A percentile compares a stretch with the other conserved stretches of the same genome.
Conservation (phyloP, 345 rosid genomes). For the Bretschneidera sinensis region DNA sequence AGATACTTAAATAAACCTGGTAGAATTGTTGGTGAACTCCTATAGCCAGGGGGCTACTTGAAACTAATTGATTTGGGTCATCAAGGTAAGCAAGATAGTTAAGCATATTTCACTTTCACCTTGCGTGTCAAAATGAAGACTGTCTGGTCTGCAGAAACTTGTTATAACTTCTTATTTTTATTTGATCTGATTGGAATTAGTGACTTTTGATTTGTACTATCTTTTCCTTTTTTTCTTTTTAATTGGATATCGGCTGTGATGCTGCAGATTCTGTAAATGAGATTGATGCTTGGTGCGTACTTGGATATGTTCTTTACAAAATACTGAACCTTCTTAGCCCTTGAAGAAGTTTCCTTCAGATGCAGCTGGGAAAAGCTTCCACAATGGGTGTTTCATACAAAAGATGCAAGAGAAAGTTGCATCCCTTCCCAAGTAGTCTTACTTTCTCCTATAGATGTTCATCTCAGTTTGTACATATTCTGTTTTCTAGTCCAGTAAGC, state of each 20-base stretch:
- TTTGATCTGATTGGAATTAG: too few species aligned
- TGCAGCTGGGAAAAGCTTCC: constrained; percentile 28
- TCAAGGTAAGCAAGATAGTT: too few species aligned
- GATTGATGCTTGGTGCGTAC: constrained; percentile 29
- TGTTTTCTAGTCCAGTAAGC: too few species aligned
- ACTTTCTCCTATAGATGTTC: too few species aligned
- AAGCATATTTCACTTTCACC: too few species aligned
- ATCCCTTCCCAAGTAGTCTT: constrained; percentile 27
- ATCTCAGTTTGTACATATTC: too few species aligned
- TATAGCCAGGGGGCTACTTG: constrained; percentile 62
- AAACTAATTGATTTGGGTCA: constrained; percentile 50
- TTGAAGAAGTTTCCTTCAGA: constrained; percentile 19
- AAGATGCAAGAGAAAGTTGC: constrained; percentile 28
- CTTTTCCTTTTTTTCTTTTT: too few species aligned
- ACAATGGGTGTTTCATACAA: constrained; percentile 32
- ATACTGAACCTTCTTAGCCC: constrained; percentile 19
- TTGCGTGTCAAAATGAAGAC: too few species aligned
- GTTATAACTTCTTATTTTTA: too few species aligned
- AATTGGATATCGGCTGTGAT: too few species aligned
- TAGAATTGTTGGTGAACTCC: constrained; percentile 55
- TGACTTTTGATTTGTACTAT: too few species aligned
- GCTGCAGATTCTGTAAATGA: constrained; percentile 29
- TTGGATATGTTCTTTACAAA: constrained; percentile 26
- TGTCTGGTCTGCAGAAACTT: too few species aligned
- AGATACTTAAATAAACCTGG: constrained; percentile 51